Evolutionary conservation across 805 yeast species (phyloP), one percentile per base, ranked within the genome.

Genomic region (Candida boleticola): DNA sequence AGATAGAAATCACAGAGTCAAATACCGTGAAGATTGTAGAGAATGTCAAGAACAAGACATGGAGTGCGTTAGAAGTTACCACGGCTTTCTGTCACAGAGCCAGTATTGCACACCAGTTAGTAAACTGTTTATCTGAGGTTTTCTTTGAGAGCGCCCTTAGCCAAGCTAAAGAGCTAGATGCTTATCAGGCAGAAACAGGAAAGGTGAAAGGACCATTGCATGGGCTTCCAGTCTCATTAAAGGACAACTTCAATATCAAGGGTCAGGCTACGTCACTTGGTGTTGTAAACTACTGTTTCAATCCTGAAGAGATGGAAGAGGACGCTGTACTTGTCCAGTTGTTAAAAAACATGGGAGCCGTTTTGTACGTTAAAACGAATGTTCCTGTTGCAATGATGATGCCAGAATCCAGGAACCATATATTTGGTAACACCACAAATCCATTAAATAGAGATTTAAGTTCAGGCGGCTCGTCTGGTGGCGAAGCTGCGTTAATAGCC

Each of bases 11-110:
- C 37, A 73, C 77, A 1, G 60, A 58, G 9, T 43, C 66, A 7
- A 43, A 55, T 18, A 69, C 66, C 4, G 37, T 44, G 14, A 48
- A 48, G 25, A 51, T 70, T 31, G 45, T 64, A 6, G 45, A 41
- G 3, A 61, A 62, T 23, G 63, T 71, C 44, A 60, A 55, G 31
- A 10, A 47, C 1, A 70, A 70, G 19, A 57, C 31, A 42, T 64
- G 68, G 58, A 58, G 70, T 2, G 54, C 83, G 1, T 55, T 60
- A 1, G 69, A 74, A 35, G 81, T 80, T 2, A 63, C 77, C 1
- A 58, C 57, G 9, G 85, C 85, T 1, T 81, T 74, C 55, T 72
- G 79, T 45, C 80, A 80, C 51, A 58, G 85, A 35, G 78, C 85
- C 3, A 71, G 79, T 3, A 58, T 78, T 17, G 81, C 81, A 0